phyloP scores from a whole-genome alignment of 2,329 filamentous ascomycete genomes.

The Trichoderma breve region DNA sequence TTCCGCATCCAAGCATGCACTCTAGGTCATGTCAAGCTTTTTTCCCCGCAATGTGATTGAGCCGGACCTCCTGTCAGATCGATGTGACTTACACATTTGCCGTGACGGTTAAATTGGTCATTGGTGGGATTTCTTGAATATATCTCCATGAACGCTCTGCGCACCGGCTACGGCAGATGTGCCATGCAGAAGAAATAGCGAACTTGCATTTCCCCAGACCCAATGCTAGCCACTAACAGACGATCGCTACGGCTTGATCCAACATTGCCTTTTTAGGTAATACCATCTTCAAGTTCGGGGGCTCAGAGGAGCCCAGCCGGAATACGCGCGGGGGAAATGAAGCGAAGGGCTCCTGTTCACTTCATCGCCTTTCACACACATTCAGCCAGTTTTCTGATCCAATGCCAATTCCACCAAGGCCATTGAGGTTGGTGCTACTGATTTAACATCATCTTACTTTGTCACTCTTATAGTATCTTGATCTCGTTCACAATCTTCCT shows the following conservation, averaged over 20 bases:
- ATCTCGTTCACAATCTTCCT: not conserved
- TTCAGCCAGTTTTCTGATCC: not conserved
- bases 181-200: constrained; percentile 18
- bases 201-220: not conserved
- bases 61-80: not conserved
- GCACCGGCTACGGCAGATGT: not conserved
- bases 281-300: not conserved
- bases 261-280: not conserved
- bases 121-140: not conserved
- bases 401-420: not conserved
- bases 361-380: not conserved
- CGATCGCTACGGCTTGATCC: not conserved
- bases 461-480: not conserved
- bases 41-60: not conserved
- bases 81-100: not conserved
- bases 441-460: not conserved
- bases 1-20: not conserved
- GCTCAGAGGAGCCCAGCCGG: not conserved
- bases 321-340: not conserved
- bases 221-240: not conserved
- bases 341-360: not conserved
- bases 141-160: not conserved
- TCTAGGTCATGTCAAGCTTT: not conserved
- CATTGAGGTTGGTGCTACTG: not conserved
- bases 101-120: not conserved